Evolutionary conservation across 2,329 filamentous ascomycete genomes (phyloP).

Genomic region (Diaporthe sp.): DNA sequence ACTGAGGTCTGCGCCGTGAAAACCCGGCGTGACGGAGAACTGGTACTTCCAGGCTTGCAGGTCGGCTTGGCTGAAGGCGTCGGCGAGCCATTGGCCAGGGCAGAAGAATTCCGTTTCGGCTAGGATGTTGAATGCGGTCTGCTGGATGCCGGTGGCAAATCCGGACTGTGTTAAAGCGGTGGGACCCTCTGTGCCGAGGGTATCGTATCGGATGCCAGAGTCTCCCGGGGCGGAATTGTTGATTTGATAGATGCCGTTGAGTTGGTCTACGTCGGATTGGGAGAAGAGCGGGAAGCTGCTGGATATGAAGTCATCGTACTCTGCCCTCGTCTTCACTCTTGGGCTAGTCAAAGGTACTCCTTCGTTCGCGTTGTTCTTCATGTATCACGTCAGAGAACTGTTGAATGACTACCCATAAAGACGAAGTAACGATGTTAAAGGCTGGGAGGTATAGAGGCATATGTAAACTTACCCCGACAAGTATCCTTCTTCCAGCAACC

Average conservation of each 20-base stretch:
- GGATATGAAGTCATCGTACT: constrained; percentile 45
- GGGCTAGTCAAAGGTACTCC: constrained; percentile 48
- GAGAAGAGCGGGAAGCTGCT: constrained; percentile 29
- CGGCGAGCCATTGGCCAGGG: constrained; percentile 62
- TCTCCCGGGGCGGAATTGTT: constrained; percentile 36
- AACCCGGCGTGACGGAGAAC: constrained; percentile 51
- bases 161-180: constrained; percentile 60
- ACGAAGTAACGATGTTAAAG: background rate
- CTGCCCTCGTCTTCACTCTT: constrained; percentile 42
- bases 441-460: no score
- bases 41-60: constrained; percentile 57
- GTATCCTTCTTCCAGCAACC: constrained; percentile 33
- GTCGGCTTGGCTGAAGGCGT: constrained; percentile 53
- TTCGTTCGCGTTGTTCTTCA: constrained; percentile 50
- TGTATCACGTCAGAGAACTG: background rate
- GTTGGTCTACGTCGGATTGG: background rate
- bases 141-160: constrained; percentile 61
- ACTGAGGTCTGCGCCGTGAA: constrained; percentile 50
- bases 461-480: constrained; percentile 34
- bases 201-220: constrained; percentile 48
- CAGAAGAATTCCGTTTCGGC: constrained; percentile 64
- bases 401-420: background rate
- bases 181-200: constrained; percentile 49
- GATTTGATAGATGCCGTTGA: constrained; percentile 39
- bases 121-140: constrained; percentile 60